Evolutionary conservation across 208 protist species (phyloP).

Genomic region (Trypanosoma vivax): DNA sequence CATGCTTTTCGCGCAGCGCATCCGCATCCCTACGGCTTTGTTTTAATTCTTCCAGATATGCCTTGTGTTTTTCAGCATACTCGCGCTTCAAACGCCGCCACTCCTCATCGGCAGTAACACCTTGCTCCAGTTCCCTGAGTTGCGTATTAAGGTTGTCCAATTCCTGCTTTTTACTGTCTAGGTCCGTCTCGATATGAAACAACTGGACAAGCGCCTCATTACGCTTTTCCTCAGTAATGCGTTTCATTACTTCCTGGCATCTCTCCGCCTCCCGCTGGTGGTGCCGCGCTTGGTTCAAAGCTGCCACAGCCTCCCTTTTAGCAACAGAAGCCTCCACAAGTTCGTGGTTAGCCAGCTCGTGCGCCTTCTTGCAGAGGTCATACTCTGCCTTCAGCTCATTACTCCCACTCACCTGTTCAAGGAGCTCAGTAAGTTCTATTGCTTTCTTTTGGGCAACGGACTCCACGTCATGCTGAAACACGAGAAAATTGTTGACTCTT

Average conservation of each 20-base stretch:
- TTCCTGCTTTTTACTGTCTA: constrained; percentile 65
- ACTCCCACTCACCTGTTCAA: constrained; percentile 95
- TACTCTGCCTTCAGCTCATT: constrained; percentile 92
- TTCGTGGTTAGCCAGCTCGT: constrained; percentile 77
- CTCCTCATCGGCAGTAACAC: constrained; percentile 54
- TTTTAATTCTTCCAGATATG: constrained; percentile 74
- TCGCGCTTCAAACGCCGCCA: constrained; percentile 72
- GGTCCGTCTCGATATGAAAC: constrained; percentile 79
- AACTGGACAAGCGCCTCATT: constrained; percentile 85
- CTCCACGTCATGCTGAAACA: constrained; percentile 97
- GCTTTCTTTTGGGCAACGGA: constrained; percentile 91
- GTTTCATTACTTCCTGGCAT: constrained; percentile 57
- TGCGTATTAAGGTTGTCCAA: constrained; percentile 41
- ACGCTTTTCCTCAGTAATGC: constrained; percentile 43
- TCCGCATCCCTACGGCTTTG: constrained; percentile 47
- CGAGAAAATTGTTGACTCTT: constrained; percentile 93
- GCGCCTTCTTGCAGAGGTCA: constrained; percentile 47
- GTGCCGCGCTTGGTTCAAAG: constrained; percentile 92
- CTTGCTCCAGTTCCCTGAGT: constrained; percentile 63
- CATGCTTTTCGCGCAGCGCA: constrained; percentile 57
- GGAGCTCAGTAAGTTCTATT: constrained; percentile 92
- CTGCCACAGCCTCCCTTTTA: constrained; percentile 80
- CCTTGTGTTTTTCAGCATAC: constrained; percentile 70
- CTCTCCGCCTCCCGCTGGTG: constrained; percentile 95
- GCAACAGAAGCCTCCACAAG: constrained; percentile 77